Percentiles rank a stretch among this genome's conserved stretches.
These are phyloP conservation scores for Fonsecaea erecta DNA, from an alignment of 2,329 filamentous ascomycete genomes.

Conservation along the genomic window DNA sequence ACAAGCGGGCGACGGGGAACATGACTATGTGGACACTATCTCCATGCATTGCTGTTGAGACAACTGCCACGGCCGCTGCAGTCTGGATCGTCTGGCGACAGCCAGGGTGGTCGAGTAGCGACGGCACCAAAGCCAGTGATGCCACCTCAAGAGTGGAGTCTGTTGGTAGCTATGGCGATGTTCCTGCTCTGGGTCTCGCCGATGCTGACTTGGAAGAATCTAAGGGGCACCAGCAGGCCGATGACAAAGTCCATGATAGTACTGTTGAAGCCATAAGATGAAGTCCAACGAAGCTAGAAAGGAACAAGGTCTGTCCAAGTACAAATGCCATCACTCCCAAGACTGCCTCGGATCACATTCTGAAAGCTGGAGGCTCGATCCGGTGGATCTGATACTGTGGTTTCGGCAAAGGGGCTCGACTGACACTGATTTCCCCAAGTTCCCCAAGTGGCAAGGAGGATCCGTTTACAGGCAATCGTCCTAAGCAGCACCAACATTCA, in stretches of 20 bases:
- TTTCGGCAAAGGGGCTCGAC: neutral
- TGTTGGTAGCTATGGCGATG: conserved; percentile 21
- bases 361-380: neutral
- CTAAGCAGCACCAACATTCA: neutral
- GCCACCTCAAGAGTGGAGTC: conserved; percentile 20
- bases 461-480: no score
- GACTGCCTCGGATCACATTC: conserved; percentile 9
- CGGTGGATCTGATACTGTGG: neutral
- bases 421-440: neutral
- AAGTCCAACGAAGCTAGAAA: conserved; percentile 6
- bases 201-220: conserved; percentile 48
- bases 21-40: conserved; percentile 22
- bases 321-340: neutral
- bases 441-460: neutral
- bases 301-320: neutral
- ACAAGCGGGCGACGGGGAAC: conserved; percentile 16
- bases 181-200: conserved; percentile 16
- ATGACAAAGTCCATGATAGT: conserved; percentile 24
- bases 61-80: conserved; percentile 16
- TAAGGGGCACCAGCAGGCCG: conserved; percentile 18
- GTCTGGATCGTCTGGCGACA: conserved; percentile 15
- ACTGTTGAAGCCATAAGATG: conserved; percentile 29
- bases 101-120: conserved; percentile 13
- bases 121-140: conserved; percentile 21
- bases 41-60: conserved; percentile 19